Percentiles rank a stretch among this genome's conserved stretches.
Conservation (phyloP, 2,329 filamentous ascomycete species). For the Nemania sp. region DNA sequence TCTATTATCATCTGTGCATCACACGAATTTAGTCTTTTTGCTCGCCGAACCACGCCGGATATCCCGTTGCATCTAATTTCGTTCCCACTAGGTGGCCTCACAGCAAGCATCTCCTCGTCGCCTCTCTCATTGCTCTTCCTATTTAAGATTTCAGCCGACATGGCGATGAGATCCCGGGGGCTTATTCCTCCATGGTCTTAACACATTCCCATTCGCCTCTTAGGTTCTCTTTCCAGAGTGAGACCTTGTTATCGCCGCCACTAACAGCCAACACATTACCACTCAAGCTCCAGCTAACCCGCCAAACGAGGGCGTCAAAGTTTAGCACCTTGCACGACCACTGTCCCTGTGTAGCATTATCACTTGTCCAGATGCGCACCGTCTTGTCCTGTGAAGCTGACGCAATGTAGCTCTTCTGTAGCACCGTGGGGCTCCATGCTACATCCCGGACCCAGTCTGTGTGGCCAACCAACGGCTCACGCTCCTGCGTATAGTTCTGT, state of each 20-base stretch:
- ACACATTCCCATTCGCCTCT: conserved; percentile 97
- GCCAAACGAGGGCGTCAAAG: conserved; percentile 92
- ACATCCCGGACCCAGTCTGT: conserved; percentile 98
- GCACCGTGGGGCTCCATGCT: conserved; percentile 93
- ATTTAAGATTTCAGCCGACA: conserved; percentile 7
- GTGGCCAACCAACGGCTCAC: conserved; percentile 80
- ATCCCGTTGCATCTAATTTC: conserved; percentile 28
- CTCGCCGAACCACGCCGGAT: conserved; percentile 15
- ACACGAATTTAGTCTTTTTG: conserved; percentile 38
- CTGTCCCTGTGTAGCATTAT: conserved; percentile 72
- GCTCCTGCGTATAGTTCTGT: conserved; percentile 71
- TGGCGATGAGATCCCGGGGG: neutral
- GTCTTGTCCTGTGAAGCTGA: conserved; percentile 97
- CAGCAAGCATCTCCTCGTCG: neutral
- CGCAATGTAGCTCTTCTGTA: conserved; percentile 97
- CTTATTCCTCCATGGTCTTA: conserved; percentile 91
- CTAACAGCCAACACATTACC: conserved; percentile 96
- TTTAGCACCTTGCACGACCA: conserved; percentile 89
- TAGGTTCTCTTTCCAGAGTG: conserved; percentile 97
- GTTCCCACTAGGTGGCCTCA: conserved; percentile 1
- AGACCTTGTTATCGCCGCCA: conserved; percentile 95
- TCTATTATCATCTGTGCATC: conserved; percentile 41
- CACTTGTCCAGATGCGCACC: conserved; percentile 94
- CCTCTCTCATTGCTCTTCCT: conserved; percentile 15
- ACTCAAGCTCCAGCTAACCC: conserved; percentile 97